A percentile compares a stretch with the other conserved stretches of the same genome.
Conservation (phyloP, 495 filamentous ascomycete species). For the Aspergillus hancockii region DNA sequence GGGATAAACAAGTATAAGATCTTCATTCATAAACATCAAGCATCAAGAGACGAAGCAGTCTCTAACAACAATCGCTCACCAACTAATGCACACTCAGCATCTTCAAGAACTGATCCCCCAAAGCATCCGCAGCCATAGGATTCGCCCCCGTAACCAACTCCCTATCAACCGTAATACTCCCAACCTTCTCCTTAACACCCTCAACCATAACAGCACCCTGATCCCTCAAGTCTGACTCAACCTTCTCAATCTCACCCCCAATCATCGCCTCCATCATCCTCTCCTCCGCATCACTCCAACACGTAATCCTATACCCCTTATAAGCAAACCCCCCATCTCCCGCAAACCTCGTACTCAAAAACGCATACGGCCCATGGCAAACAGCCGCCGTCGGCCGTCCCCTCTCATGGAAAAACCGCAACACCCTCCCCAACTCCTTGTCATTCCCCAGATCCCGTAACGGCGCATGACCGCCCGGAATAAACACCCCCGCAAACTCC, state of each 20-base stretch:
- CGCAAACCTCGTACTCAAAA: conserved; percentile 35
- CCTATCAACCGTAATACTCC: conserved; percentile 26
- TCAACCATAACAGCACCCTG: conserved; percentile 33
- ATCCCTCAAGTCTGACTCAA: conserved; percentile 26
- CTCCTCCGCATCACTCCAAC: conserved; percentile 36
- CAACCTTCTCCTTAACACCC: conserved; percentile 32
- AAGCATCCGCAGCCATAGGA: conserved; percentile 30
- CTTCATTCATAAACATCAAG: not conserved
- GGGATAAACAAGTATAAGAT: not conserved
- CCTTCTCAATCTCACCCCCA: conserved; percentile 35
- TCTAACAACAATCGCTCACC: too few relatives aligned
- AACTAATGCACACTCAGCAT: conserved; percentile 30
- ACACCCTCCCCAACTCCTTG: conserved; percentile 37
- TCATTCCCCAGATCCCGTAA: conserved; percentile 39
- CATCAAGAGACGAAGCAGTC: not conserved
- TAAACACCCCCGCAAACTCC: conserved; percentile 38
- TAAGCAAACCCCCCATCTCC: conserved; percentile 37
- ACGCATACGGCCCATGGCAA: conserved; percentile 45
- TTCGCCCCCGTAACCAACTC: conserved; percentile 35
- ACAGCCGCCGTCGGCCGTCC: conserved; percentile 40
- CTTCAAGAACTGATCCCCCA: conserved; percentile 33
- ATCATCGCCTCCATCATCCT: conserved; percentile 35
- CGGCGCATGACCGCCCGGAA: conserved; percentile 46
- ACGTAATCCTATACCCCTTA: conserved; percentile 33
- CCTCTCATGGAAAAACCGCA: conserved; percentile 36